Evolutionary conservation across 352 stramenopile genomes (phyloP).

Genomic region (Globisporangium alternatum): DNA sequence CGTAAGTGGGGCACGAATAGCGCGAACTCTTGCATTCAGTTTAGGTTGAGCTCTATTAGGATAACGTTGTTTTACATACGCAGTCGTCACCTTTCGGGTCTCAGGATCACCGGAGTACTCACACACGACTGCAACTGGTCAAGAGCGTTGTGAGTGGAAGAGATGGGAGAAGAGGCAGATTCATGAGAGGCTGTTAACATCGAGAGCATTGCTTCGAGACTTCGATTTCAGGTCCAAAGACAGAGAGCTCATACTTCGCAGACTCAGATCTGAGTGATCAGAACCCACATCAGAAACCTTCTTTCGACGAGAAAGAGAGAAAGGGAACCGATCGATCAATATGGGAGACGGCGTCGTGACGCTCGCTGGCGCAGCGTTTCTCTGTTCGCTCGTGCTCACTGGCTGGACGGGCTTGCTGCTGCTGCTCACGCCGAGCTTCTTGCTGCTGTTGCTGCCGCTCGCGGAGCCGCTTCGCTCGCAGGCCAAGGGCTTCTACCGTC

Average conservation of each 20-base stretch:
- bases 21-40: not conserved
- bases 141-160: no score
- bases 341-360: slow-evolving; percentile 35
- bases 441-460: slow-evolving; percentile 35
- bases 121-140: no score
- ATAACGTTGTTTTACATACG: not conserved
- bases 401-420: slow-evolving; percentile 50
- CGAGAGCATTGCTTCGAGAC: no score
- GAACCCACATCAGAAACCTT: no score
- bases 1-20: not conserved
- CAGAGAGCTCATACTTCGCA: no score
- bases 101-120: no score
- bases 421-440: slow-evolving; percentile 56
- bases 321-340: not conserved
- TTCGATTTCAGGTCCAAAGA: no score
- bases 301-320: not conserved
- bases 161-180: no score
- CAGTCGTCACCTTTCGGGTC: no score
- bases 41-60: not conserved
- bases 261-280: no score
- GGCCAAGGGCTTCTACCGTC: slow-evolving; percentile 40
- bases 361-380: slow-evolving; percentile 43
- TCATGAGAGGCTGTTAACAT: no score
- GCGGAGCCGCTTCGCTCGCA: slow-evolving; percentile 16
- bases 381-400: slow-evolving; percentile 48